These are phyloP conservation scores for Coemansia asiatica DNA, from an alignment of 192 early-diverging fungal species.

Conservation along the genomic window DNA sequence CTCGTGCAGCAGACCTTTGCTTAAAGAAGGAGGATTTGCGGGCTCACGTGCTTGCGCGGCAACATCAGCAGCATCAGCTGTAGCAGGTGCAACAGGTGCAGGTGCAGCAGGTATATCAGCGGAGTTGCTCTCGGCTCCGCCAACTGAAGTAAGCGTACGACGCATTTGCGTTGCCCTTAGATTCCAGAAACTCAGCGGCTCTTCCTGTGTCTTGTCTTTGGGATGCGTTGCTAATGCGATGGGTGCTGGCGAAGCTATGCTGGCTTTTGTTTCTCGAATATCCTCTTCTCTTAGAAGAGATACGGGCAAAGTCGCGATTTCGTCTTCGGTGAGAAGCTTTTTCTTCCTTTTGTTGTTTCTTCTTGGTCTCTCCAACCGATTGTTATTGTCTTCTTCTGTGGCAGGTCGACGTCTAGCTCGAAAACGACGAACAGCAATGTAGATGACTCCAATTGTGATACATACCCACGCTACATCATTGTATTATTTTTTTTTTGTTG, in stretches of 20 bases:
- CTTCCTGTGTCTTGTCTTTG: not conserved
- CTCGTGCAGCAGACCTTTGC: constrained; percentile 15
- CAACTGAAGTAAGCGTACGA: constrained; percentile 1
- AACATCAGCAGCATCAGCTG: not conserved
- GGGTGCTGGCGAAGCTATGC: not conserved
- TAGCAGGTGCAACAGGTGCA: not conserved
- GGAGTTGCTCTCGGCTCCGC: not conserved
- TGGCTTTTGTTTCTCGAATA: constrained; percentile 18
- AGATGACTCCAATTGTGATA: constrained; percentile 12
- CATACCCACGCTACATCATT: constrained; percentile 19
- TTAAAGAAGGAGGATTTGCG: not conserved
- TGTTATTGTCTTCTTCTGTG: not conserved
- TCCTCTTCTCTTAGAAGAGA: constrained; percentile 28
- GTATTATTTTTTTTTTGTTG: not conserved
- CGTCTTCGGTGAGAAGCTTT: constrained; percentile 22
- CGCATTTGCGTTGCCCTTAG: not conserved
- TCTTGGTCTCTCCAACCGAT: not conserved
- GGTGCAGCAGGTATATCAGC: not conserved
- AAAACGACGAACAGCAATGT: constrained; percentile 16
- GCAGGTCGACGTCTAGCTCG: not conserved
- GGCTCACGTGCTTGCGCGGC: not conserved
- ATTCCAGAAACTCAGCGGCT: not conserved
- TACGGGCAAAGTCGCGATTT: constrained; percentile 18
- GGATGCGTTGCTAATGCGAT: not conserved
- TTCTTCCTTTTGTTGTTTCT: constrained; percentile 2